These are phyloP conservation scores for Lasiodiplodia citricola DNA, from an alignment of 2,329 filamentous ascomycete species.

Conservation along the genomic window DNA sequence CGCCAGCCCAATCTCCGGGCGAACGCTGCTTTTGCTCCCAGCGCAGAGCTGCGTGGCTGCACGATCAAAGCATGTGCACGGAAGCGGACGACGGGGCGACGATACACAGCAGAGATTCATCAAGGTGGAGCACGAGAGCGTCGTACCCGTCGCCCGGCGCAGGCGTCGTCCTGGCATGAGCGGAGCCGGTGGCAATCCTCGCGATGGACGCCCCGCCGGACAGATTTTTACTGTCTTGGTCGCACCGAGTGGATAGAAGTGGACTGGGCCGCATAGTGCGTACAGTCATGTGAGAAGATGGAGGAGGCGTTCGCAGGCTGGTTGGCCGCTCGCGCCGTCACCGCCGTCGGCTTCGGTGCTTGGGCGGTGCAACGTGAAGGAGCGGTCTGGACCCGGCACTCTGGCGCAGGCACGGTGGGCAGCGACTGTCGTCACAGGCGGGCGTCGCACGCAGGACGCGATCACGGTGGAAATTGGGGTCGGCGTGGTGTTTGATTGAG, in stretches of 20 bases:
- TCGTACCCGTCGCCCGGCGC: background rate
- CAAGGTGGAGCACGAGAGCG: constrained; percentile 16
- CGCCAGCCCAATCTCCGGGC: constrained; percentile 21
- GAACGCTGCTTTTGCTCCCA: constrained; percentile 17
- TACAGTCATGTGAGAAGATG: constrained; percentile 26
- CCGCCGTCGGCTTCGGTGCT: constrained; percentile 16
- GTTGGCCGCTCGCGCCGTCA: constrained; percentile 21
- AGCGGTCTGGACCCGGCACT: constrained; percentile 27
- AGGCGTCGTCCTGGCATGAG: background rate
- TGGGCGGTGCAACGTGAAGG: constrained; percentile 21
- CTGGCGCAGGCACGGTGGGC: constrained; percentile 1
- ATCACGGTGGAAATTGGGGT: constrained; percentile 12
- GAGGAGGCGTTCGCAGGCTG: constrained; percentile 22
- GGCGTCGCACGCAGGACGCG: constrained; percentile 11
- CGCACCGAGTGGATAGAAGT: constrained; percentile 14
- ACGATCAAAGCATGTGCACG: constrained; percentile 23
- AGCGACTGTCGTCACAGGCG: constrained; percentile 3
- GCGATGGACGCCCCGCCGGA: constrained; percentile 15
- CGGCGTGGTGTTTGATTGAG: constrained; percentile 11
- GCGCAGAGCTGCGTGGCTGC: constrained; percentile 7
- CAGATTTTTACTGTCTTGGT: constrained; percentile 17
- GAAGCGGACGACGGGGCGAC: constrained; percentile 17
- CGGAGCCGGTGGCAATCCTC: constrained; percentile 7
- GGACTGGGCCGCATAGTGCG: constrained; percentile 21
- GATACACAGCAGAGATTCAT: constrained; percentile 21